Conservation (phyloP, 1,284 basidiomycete species). For the Ceratobasidium sp. region DNA sequence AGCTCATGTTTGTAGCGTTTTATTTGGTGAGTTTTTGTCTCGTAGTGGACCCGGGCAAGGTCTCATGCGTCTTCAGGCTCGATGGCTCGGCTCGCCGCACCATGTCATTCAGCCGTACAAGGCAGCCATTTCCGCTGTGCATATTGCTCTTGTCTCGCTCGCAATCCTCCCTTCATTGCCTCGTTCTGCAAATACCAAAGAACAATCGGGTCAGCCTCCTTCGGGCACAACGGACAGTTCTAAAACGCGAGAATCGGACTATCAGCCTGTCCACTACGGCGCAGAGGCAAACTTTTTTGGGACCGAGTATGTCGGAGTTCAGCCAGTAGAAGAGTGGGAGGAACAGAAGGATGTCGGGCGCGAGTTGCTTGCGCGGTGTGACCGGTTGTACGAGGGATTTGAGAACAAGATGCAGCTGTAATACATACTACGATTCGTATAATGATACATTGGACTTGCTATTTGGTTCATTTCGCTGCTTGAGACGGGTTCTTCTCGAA, state of each 20-base stretch:
- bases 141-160: slow-evolving; percentile 59
- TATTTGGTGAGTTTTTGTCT: slow-evolving; percentile 66
- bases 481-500: slow-evolving; percentile 1
- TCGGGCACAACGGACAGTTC: neutral
- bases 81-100: slow-evolving; percentile 66
- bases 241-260: slow-evolving; percentile 13
- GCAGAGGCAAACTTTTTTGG: slow-evolving; percentile 65
- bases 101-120: slow-evolving; percentile 67
- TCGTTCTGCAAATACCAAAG: neutral
- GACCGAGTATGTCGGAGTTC: slow-evolving; percentile 57
- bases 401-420: slow-evolving; percentile 17
- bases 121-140: slow-evolving; percentile 68
- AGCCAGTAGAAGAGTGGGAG: slow-evolving; percentile 60
- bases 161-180: slow-evolving; percentile 40
- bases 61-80: slow-evolving; percentile 56
- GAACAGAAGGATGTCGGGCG: slow-evolving; percentile 55
- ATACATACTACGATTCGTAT: neutral
- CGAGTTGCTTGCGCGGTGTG: slow-evolving; percentile 61
- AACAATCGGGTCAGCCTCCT: neutral
- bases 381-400: slow-evolving; percentile 55
- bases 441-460: neutral
- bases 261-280: slow-evolving; percentile 57
- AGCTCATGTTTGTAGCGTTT: slow-evolving; percentile 66
- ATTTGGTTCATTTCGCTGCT: neutral
- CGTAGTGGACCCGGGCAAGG: neutral